phyloP scores from a whole-genome alignment of 1,139 yeast species.

The Sugiyamaella neomexicana region DNA sequence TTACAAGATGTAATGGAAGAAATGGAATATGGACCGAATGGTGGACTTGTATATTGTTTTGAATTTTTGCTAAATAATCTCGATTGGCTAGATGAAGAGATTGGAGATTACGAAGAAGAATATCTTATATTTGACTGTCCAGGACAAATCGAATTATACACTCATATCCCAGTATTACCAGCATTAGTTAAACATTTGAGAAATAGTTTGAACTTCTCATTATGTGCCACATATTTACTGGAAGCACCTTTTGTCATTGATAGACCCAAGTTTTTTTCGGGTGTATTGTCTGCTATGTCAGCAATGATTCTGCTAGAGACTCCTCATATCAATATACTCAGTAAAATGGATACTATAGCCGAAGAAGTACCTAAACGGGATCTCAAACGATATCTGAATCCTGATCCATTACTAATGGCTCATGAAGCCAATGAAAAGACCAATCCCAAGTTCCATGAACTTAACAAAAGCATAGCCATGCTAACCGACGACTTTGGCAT shows the following conservation, averaged over 20 bases:
- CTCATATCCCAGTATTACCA: constrained; percentile 92
- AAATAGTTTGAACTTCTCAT: constrained; percentile 71
- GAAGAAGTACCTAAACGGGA: constrained; percentile 67
- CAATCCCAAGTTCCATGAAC: constrained; percentile 73
- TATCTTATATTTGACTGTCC: constrained; percentile 96
- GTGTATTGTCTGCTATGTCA: constrained; percentile 95
- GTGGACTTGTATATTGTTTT: constrained; percentile 90
- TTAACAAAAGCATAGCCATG: constrained; percentile 81
- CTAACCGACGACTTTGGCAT: constrained; percentile 91
- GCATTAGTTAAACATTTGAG: constrained; percentile 81
- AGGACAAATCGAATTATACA: constrained; percentile 93
- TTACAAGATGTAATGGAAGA: constrained; percentile 97
- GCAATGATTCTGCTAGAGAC: constrained; percentile 94
- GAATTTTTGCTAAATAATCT: constrained; percentile 79
- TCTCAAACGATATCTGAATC: constrained; percentile 80
- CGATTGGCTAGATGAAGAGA: constrained; percentile 96
- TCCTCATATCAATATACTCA: constrained; percentile 88
- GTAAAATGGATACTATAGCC: constrained; percentile 79
- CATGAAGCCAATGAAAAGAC: constrained; percentile 50
- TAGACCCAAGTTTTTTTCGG: constrained; percentile 87
- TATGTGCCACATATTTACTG: constrained; percentile 88
- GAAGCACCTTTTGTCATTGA: constrained; percentile 96
- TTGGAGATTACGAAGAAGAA: constrained; percentile 92
- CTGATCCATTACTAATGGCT: constrained; percentile 79
- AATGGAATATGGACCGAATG: constrained; percentile 91